Conservation (phyloP, 2,329 filamentous ascomycete species). For the Phyllachora maydis region DNA sequence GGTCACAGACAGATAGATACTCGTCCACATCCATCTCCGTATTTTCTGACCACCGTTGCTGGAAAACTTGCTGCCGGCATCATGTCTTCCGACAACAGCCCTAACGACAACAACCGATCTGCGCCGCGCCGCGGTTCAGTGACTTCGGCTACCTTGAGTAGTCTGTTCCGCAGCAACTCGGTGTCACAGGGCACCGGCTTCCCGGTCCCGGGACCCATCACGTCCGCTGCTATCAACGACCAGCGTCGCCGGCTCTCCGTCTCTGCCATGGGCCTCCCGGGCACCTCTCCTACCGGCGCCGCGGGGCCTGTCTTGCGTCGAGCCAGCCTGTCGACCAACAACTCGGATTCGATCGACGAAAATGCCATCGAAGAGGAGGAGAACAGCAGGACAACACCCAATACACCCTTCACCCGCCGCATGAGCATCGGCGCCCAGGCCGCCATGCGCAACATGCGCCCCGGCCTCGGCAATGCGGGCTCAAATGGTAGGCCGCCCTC, state of each 20-base stretch:
- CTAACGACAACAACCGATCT: slow-evolving; percentile 10
- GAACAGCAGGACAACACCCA: slow-evolving; percentile 35
- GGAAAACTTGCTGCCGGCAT: slow-evolving; percentile 3
- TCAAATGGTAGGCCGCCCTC: slow-evolving; percentile 43
- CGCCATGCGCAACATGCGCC: slow-evolving; percentile 47
- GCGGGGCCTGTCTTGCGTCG: slow-evolving; percentile 32
- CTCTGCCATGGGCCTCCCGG: slow-evolving; percentile 51
- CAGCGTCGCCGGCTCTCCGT: slow-evolving; percentile 50
- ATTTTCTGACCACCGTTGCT: too few species aligned
- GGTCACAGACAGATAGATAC: too few species aligned
- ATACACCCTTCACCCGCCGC: slow-evolving; percentile 59
- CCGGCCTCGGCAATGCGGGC: slow-evolving; percentile 34
- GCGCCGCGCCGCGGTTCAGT: slow-evolving; percentile 24
- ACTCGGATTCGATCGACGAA: slow-evolving; percentile 48
- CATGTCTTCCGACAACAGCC: slow-evolving; percentile 12
- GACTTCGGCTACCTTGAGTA: slow-evolving; percentile 33
- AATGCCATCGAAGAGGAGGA: slow-evolving; percentile 53
- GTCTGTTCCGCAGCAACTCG: slow-evolving; percentile 37
- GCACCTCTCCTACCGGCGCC: slow-evolving; percentile 40
- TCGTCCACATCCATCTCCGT: too few species aligned
- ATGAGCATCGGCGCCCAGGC: slow-evolving; percentile 81
- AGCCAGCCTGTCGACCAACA: slow-evolving; percentile 49
- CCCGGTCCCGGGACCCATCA: slow-evolving; percentile 18
- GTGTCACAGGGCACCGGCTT: slow-evolving; percentile 22
- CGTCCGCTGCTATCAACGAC: slow-evolving; percentile 26